Conservation (phyloP, 768 basidiomycete species). For the Clavulina sp. region DNA sequence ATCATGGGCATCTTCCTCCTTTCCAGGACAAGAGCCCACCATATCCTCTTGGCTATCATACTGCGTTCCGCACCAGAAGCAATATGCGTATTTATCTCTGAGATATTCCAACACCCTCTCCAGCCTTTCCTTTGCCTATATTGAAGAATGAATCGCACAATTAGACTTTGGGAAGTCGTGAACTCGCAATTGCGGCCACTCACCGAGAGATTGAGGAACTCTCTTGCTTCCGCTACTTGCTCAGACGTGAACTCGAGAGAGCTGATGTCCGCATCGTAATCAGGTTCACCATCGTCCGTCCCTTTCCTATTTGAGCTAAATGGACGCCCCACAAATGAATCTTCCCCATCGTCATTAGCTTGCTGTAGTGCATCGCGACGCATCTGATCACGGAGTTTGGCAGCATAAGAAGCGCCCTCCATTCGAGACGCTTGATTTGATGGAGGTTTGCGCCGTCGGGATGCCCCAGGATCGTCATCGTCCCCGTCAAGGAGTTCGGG, state of each 20-base stretch:
- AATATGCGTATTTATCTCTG: constrained; percentile 53
- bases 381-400: constrained; percentile 58
- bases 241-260: neutral
- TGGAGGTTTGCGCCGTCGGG: neutral
- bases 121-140: constrained; percentile 54
- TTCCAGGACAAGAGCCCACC: constrained; percentile 50
- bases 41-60: constrained; percentile 48
- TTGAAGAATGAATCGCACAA: neutral
- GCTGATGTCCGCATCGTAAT: neutral
- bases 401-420: no score
- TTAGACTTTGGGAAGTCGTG: neutral
- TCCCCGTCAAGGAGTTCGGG: constrained; percentile 27
- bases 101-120: constrained; percentile 53
- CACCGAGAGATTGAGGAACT: neutral
- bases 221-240: constrained; percentile 1
- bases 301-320: no score
- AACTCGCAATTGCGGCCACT: no score
- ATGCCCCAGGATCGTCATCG: constrained; percentile 12
- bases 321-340: no score
- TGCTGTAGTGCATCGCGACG: constrained; percentile 50
- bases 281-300: constrained; percentile 1
- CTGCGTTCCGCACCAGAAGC: constrained; percentile 77
- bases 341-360: constrained; percentile 25
- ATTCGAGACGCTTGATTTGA: no score
- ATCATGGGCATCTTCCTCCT: constrained; percentile 63